A percentile compares a stretch with the other conserved stretches of the same genome.
phyloP scores from a whole-genome alignment of 768 basidiomycete species.

The Rhizopogon vesiculosus region DNA sequence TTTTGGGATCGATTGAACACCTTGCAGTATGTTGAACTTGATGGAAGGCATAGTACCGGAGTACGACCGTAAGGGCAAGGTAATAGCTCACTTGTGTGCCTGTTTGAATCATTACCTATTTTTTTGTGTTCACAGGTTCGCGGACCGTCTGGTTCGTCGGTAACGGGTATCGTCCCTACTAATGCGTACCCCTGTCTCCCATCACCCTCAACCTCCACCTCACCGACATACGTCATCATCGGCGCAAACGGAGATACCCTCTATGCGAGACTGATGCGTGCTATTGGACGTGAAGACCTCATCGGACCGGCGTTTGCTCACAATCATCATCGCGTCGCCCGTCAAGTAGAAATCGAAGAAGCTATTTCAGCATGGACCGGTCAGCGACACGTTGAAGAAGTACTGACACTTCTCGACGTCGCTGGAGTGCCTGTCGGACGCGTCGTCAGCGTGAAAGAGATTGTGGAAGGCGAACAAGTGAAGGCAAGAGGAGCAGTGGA shows the following conservation, averaged over 20 bases:
- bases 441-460: conserved; percentile 58
- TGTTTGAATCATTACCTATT: neutral
- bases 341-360: conserved; percentile 49
- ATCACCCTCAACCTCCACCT: conserved; percentile 30
- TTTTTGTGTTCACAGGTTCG: conserved; percentile 39
- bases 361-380: conserved; percentile 62
- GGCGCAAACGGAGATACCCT: conserved; percentile 70
- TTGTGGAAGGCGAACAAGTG: conserved; percentile 55
- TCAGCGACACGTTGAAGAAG: conserved; percentile 45
- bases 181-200: conserved; percentile 69
- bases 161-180: conserved; percentile 73
- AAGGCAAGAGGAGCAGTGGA: conserved; percentile 51
- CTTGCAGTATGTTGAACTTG: conserved; percentile 60
- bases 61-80: conserved; percentile 68
- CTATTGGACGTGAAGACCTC: conserved; percentile 56
- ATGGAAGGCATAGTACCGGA: conserved; percentile 79
- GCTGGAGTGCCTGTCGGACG: conserved; percentile 62
- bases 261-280: conserved; percentile 62
- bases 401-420: conserved; percentile 41
- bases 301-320: conserved; percentile 45
- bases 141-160: conserved; percentile 69
- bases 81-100: conserved; percentile 12
- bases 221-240: conserved; percentile 59
- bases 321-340: conserved; percentile 37
- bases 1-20: neutral